Evolutionary conservation across 2,329 filamentous ascomycete genomes (phyloP).

Genomic region (Paraphaeosphaeria minitans): DNA sequence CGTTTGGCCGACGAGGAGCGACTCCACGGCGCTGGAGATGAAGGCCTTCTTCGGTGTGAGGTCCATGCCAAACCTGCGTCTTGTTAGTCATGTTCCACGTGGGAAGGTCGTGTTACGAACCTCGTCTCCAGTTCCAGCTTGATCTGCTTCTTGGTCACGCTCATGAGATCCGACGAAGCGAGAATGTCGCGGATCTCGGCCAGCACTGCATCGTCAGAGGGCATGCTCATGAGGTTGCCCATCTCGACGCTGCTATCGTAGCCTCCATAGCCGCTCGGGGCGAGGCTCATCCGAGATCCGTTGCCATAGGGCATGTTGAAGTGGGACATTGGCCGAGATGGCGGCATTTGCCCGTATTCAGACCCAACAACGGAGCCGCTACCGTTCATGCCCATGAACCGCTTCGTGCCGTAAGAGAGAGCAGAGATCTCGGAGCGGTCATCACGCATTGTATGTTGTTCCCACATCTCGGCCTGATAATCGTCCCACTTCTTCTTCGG

Average conservation of each 20-base stretch:
- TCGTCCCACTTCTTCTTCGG: constrained; percentile 99
- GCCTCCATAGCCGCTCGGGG: constrained; percentile 61
- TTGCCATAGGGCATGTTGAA: constrained; percentile 61
- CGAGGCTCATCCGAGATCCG: constrained; percentile 58
- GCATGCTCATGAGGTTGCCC: constrained; percentile 75
- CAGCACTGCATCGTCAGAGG: constrained; percentile 85
- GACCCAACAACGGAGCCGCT: constrained; percentile 52
- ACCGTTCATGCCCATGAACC: constrained; percentile 59
- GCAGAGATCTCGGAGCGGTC: constrained; percentile 92
- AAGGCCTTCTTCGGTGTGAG: constrained; percentile 89
- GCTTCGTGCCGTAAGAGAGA: constrained; percentile 89
- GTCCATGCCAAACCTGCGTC: constrained; percentile 73
- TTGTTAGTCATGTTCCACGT: constrained; percentile 22
- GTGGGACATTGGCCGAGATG: constrained; percentile 63
- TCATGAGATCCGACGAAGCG: constrained; percentile 92
- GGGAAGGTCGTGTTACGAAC: constrained; percentile 26
- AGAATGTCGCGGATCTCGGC: constrained; percentile 95
- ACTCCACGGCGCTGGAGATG: constrained; percentile 61
- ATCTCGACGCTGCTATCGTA: constrained; percentile 63
- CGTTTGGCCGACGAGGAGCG: constrained; percentile 19
- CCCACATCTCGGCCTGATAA: constrained; percentile 97
- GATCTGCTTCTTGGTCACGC: constrained; percentile 97
- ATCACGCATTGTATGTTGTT: constrained; percentile 81
- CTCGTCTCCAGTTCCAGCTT: constrained; percentile 90
- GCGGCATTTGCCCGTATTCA: constrained; percentile 66